Conservation (phyloP, 441 rosid species). For the Adansonia rubrostipa region DNA sequence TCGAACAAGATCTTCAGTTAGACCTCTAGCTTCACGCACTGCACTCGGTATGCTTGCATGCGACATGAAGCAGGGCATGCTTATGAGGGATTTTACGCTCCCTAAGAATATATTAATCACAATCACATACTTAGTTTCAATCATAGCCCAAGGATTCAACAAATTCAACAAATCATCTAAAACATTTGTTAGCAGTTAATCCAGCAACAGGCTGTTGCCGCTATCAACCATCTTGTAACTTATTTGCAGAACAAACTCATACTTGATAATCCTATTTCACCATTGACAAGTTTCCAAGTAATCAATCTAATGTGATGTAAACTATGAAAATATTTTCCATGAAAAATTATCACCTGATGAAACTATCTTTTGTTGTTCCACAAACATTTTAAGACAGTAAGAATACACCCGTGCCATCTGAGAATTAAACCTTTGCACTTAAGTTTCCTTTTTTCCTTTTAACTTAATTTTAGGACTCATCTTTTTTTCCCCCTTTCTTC, state of each 20-base stretch:
- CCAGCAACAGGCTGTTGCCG: background rate
- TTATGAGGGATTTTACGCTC: slow-evolving; percentile 91
- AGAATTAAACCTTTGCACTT: background rate
- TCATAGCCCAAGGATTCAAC: background rate
- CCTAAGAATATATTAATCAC: slow-evolving; percentile 41
- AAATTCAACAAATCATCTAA: background rate
- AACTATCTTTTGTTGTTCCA: background rate
- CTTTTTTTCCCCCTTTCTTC: background rate
- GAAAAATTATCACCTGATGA: background rate
- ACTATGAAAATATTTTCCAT: background rate
- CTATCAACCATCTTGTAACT: background rate
- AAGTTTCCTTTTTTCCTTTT: background rate
- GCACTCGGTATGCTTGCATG: slow-evolving; percentile 88
- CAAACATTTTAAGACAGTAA: background rate
- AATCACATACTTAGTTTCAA: slow-evolving; percentile 17
- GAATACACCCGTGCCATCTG: background rate
- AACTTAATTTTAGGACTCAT: background rate
- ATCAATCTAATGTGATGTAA: background rate
- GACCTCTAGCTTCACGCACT: slow-evolving; percentile 89
- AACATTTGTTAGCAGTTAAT: background rate
- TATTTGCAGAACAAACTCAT: background rate
- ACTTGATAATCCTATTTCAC: background rate
- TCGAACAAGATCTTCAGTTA: slow-evolving; percentile 85
- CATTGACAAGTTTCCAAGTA: background rate
- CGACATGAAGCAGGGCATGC: slow-evolving; percentile 98